A percentile compares a stretch with the other conserved stretches of the same genome.
phyloP scores from a whole-genome alignment of 2,329 filamentous ascomycete species.

The Diaporthe sp. region DNA sequence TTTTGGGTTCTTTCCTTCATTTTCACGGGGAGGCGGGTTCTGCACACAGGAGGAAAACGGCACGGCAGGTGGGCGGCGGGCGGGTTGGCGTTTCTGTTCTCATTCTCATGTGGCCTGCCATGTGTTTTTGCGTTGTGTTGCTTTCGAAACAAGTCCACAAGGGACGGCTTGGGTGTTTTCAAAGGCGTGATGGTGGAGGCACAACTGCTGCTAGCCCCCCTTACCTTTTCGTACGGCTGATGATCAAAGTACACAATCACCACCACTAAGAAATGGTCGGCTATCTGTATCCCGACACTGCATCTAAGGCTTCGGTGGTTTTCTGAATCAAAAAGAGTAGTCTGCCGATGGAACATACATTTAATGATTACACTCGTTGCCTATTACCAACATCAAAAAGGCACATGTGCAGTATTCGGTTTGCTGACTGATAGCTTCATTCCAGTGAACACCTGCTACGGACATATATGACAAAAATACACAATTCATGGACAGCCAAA shows the following conservation, averaged over 20 bases:
- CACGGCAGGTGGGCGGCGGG: background rate
- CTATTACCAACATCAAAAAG: background rate
- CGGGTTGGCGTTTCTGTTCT: constrained; percentile 5
- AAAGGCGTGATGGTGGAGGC: constrained; percentile 6
- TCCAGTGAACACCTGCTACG: background rate
- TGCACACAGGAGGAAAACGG: constrained; percentile 4
- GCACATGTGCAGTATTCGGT: background rate
- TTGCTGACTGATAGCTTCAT: background rate
- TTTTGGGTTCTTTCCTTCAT: too few relatives aligned
- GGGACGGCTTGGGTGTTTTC: background rate
- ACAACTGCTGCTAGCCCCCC: background rate
- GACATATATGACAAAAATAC: background rate
- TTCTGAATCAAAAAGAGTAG: background rate
- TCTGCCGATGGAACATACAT: background rate
- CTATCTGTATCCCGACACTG: background rate
- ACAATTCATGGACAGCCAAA: background rate
- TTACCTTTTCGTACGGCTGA: background rate
- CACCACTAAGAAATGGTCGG: background rate
- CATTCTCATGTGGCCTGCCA: background rate
- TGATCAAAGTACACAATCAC: constrained; percentile 25
- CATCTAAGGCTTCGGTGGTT: background rate
- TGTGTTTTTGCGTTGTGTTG: constrained; percentile 4
- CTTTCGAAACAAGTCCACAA: background rate
- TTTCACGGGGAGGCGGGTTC: constrained; percentile 1
- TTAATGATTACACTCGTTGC: constrained; percentile 7